These are phyloP conservation scores for Arachis hypogaea DNA, from an alignment of 306 rosid genomes.

Conservation along the genomic window DNA sequence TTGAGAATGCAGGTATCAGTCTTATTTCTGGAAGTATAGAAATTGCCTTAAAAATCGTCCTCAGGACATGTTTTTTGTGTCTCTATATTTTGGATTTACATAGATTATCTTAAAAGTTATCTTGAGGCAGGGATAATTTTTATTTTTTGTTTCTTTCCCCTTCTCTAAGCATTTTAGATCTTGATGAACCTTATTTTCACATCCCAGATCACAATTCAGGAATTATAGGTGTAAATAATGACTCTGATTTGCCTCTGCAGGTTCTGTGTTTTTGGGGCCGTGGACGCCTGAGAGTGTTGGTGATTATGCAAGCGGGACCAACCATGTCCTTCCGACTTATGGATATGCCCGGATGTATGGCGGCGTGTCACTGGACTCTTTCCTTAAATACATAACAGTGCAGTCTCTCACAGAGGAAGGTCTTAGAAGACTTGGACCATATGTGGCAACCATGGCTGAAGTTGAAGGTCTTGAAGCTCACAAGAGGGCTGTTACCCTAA, in stretches of 20 bases:
- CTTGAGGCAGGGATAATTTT: too few species aligned
- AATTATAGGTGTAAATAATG: conserved; percentile 23
- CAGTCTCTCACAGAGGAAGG: conserved; percentile 98
- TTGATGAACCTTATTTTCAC: not conserved
- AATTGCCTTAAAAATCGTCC: too few species aligned
- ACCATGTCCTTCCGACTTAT: conserved; percentile 97
- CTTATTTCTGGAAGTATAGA: not conserved
- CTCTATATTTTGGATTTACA: too few species aligned
- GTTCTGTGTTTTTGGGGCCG: conserved; percentile 89
- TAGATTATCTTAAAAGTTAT: too few species aligned
- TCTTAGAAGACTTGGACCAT: conserved; percentile 80
- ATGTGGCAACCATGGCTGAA: conserved; percentile 91
- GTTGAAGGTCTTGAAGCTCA: conserved; percentile 95
- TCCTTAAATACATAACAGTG: conserved; percentile 88
- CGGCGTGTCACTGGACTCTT: conserved; percentile 94
- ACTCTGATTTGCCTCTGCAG: conserved; percentile 46
- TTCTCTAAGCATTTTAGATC: not conserved
- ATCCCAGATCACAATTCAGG: conserved; percentile 14
- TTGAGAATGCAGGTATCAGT: conserved; percentile 85
- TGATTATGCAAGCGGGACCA: conserved; percentile 97
- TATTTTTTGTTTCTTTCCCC: too few species aligned
- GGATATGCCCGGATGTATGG: conserved; percentile 97
- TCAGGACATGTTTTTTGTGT: too few species aligned
- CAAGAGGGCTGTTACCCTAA: conserved; percentile 90
- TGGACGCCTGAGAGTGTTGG: conserved; percentile 99